Evolutionary conservation across 257 asterid species (phyloP).

Genomic region (Plantago ovata): DNA sequence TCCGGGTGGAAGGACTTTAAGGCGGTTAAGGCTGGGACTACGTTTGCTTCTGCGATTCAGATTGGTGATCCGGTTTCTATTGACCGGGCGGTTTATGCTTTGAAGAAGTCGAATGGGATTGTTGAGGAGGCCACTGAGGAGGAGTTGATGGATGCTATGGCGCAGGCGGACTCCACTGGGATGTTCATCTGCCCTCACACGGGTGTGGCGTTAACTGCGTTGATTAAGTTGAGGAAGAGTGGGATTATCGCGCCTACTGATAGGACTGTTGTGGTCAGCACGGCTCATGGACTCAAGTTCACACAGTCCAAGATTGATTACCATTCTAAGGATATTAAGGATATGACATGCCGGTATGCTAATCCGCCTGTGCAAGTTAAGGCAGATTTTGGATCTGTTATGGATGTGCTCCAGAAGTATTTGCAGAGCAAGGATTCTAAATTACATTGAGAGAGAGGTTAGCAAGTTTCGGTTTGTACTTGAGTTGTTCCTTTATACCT

Average conservation of each 20-base stretch:
- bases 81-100: conserved; percentile 73
- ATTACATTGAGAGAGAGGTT: conserved; percentile 27
- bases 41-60: conserved; percentile 90
- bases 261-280: conserved; percentile 83
- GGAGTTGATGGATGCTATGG: conserved; percentile 91
- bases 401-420: conserved; percentile 83
- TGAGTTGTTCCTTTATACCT: conserved; percentile 22
- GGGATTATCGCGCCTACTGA: conserved; percentile 64
- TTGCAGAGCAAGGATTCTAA: conserved; percentile 53
- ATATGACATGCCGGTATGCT: conserved; percentile 67
- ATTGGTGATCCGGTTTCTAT: conserved; percentile 90
- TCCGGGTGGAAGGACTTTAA: conserved; percentile 78
- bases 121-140: conserved; percentile 92
- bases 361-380: conserved; percentile 82
- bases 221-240: conserved; percentile 65
- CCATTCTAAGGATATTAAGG: conserved; percentile 64
- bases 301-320: conserved; percentile 77
- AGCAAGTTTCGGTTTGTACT: conserved; percentile 22
- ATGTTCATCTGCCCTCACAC: conserved; percentile 94
- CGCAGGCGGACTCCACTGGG: conserved; percentile 88
- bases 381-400: conserved; percentile 83
- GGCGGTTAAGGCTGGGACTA: conserved; percentile 68
- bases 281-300: conserved; percentile 89
- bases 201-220: conserved; percentile 77
- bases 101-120: conserved; percentile 63